Evolutionary conservation across 371 early-diverging fungal genomes (phyloP), one percentile per base, ranked within the genome.

Genomic region (Rhizopus sp.): DNA sequence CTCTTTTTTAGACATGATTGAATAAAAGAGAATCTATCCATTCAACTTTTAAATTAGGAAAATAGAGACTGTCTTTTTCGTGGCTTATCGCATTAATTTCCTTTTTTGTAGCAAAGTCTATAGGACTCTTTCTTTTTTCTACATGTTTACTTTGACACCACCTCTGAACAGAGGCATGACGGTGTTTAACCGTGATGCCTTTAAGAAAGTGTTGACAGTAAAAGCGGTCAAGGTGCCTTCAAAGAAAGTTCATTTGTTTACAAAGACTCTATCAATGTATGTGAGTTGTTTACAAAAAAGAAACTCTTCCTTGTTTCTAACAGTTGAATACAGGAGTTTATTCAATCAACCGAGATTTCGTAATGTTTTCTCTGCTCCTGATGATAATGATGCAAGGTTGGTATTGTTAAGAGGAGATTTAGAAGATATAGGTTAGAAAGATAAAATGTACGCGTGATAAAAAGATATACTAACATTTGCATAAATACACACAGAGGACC

Each of bases 321-420:
- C 16, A 13, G 33, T 17, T 41, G 4, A 1, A 37, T 54, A 15
- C 60, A 87, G 82, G 32, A 85, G 89, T 53, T 60, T 93, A 39
- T 70, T 93, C 38, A 81, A 88, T 46, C 80, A 84, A 42, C 91
- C 92, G 34, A 80, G 85, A 67, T 58, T 88, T 51, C 80, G 85
- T 55, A 92, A 89, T 61, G 89, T 92, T 0, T 73, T 85, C 4
- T 75, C 80, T 31, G 88, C 84, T 63, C 70, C 74, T 1, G 66
- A 72, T 12, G 80, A 77, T 31, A 83, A 72, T 54, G 77, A 78
- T 9, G 74, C 75, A 34, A 89, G 84, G 68, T 60, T 89, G 12
- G 65, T 93, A 3, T 68, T 93, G 10, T 66, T 92, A 29, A 80
- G 73, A 46, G 64, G 75, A 2, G 62, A 58, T 49, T 15, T 47